phyloP scores from a whole-genome alignment of 148 eudicot species.

The Silene latifolia region DNA sequence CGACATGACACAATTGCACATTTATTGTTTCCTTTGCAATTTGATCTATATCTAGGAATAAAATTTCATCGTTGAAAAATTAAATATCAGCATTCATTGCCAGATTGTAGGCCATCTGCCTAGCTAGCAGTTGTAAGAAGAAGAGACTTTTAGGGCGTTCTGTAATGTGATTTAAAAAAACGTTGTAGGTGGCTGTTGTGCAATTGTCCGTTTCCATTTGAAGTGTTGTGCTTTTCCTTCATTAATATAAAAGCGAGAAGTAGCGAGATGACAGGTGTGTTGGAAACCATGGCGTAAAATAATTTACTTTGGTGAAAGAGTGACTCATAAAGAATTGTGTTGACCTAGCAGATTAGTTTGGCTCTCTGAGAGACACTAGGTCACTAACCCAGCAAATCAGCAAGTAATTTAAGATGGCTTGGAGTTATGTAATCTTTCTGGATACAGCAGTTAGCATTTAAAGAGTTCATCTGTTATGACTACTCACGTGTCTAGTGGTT shows the following conservation, averaged over 20 bases:
- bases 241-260: slow-evolving; percentile 1
- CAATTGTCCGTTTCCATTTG: slow-evolving; percentile 19
- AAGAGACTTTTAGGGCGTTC: slow-evolving; percentile 18
- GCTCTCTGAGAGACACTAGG: neutral
- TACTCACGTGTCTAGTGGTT: slow-evolving; percentile 5
- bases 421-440: slow-evolving; percentile 18
- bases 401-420: slow-evolving; percentile 16
- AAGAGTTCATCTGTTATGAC: slow-evolving; percentile 17
- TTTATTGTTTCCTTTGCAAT: slow-evolving; percentile 13
- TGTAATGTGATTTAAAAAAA: slow-evolving; percentile 21
- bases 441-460: slow-evolving; percentile 4
- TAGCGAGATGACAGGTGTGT: slow-evolving; percentile 10
- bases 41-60: slow-evolving; percentile 3
- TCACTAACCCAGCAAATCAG: slow-evolving; percentile 4
- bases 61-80: slow-evolving; percentile 13
- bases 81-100: slow-evolving; percentile 14
- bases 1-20: slow-evolving; percentile 6
- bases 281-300: slow-evolving; percentile 16
- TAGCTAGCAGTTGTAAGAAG: neutral
- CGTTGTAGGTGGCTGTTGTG: slow-evolving; percentile 3
- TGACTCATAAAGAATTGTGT: slow-evolving; percentile 19
- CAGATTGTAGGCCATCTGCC: slow-evolving; percentile 19
- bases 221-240: neutral
- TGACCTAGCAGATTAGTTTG: slow-evolving; percentile 21
- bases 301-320: slow-evolving; percentile 16